phyloP scores from a whole-genome alignment of 2,329 filamentous ascomycete genomes.

The Fonsecaea multimorphosa region DNA sequence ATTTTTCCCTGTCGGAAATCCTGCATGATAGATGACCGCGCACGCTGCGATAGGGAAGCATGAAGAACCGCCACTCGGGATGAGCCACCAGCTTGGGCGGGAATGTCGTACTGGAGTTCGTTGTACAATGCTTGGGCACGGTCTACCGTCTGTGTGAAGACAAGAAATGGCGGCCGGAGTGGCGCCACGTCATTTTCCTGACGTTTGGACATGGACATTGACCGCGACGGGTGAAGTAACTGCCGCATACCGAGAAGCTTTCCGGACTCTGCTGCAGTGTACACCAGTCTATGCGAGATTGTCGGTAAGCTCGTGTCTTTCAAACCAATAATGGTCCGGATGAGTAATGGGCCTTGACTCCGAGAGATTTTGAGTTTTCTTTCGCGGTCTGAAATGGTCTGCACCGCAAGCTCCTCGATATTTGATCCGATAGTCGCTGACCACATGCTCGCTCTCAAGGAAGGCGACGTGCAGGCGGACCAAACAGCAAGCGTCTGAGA shows the following conservation, averaged over 20 bases:
- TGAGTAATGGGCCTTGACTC: conserved; percentile 58
- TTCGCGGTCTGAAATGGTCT: conserved; percentile 67
- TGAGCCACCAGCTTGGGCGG: conserved; percentile 81
- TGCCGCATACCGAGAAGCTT: conserved; percentile 92
- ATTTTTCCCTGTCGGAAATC: conserved; percentile 89
- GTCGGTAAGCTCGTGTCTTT: conserved; percentile 96
- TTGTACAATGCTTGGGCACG: conserved; percentile 85
- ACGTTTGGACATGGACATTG: conserved; percentile 52
- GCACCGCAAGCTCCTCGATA: conserved; percentile 77
- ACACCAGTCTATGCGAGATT: conserved; percentile 84
- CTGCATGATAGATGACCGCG: conserved; percentile 81
- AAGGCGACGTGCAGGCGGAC: conserved; percentile 73
- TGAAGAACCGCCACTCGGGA: conserved; percentile 88
- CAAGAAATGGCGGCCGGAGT: conserved; percentile 85
- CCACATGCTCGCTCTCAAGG: conserved; percentile 82
- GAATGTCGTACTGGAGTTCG: conserved; percentile 94
- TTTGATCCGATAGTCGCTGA: conserved; percentile 97
- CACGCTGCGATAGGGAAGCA: conserved; percentile 77
- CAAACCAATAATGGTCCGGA: conserved; percentile 90
- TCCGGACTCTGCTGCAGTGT: conserved; percentile 89
- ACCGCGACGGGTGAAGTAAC: conserved; percentile 71
- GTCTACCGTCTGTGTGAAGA: conserved; percentile 96
- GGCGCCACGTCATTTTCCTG: conserved; percentile 58
- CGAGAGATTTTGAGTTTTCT: conserved; percentile 46
- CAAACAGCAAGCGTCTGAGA: conserved; percentile 87